Percentiles rank a stretch among this genome's conserved stretches.
Conservation (phyloP, 2,329 filamentous ascomycete genomes). For the Xylariaceae sp. region DNA sequence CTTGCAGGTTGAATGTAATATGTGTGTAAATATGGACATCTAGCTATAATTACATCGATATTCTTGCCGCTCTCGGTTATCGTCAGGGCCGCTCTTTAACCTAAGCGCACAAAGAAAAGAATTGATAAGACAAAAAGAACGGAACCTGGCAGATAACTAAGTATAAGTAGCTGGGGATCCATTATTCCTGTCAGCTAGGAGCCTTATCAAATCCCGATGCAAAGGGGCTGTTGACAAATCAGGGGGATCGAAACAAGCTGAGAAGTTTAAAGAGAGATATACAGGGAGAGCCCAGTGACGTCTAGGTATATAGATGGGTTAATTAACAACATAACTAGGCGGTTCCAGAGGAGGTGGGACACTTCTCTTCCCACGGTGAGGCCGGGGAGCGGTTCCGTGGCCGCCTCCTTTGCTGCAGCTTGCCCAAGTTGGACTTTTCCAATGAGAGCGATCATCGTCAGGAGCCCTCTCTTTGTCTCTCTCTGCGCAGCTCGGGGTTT, state of each 20-base stretch:
- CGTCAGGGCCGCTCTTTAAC: too few species aligned
- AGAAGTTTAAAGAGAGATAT: neutral
- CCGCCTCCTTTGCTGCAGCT: slow-evolving; percentile 14
- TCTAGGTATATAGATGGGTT: neutral
- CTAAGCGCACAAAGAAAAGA: neutral
- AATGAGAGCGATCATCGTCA: neutral
- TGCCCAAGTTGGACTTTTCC: slow-evolving; percentile 14
- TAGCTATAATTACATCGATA: neutral
- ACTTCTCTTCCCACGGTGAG: too few species aligned
- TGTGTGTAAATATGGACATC: neutral
- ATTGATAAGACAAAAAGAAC: neutral
- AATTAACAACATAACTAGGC: too few species aligned
- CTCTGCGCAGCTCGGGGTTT: neutral
- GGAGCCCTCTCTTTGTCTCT: neutral
- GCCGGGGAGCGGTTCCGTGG: slow-evolving; percentile 24
- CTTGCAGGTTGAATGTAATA: too few species aligned
- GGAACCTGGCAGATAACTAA: neutral
- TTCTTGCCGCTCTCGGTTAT: neutral
- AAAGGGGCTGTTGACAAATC: slow-evolving; percentile 3
- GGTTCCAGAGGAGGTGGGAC: too few species aligned
- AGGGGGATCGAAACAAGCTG: slow-evolving; percentile 8
- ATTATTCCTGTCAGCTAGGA: slow-evolving; percentile 2
- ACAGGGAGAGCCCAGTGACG: neutral
- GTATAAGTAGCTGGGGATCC: slow-evolving; percentile 3
- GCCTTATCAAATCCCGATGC: slow-evolving; percentile 17